phyloP scores from a whole-genome alignment of 192 early-diverging fungal species.

The Coemansia reversa region DNA sequence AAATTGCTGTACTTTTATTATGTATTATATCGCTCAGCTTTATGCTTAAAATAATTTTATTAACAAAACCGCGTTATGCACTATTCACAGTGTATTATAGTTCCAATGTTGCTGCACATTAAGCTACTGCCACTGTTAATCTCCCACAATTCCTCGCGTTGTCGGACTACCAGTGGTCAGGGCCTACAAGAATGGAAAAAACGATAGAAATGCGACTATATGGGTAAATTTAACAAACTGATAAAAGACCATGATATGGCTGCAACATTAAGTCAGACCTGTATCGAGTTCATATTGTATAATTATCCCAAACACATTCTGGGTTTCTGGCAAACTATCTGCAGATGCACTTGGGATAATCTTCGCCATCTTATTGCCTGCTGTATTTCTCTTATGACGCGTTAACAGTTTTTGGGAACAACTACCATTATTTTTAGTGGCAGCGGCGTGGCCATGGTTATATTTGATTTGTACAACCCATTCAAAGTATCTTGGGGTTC shows the following conservation, averaged over 20 bases:
- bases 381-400: conserved; percentile 58
- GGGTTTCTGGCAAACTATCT: conserved; percentile 26
- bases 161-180: not conserved
- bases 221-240: conserved; percentile 5
- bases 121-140: not conserved
- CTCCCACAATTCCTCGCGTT: not conserved
- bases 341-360: conserved; percentile 37
- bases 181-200: not conserved
- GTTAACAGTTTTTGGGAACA: conserved; percentile 74
- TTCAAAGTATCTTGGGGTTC: conserved; percentile 29
- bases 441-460: conserved; percentile 51
- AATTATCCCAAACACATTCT: conserved; percentile 4
- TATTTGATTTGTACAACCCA: conserved; percentile 61
- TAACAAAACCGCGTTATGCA: conserved; percentile 63
- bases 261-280: conserved; percentile 17
- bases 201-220: conserved; percentile 25
- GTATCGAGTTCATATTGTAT: not conserved
- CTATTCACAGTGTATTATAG: conserved; percentile 60
- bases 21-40: conserved; percentile 71
- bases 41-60: conserved; percentile 58
- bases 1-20: conserved; percentile 60
- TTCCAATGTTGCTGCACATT: conserved; percentile 35
- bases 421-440: conserved; percentile 67
- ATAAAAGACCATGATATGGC: not conserved
- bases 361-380: conserved; percentile 51